Base-by-base conservation (phyloP, 768 basidiomycete genomes). In the Russula griseocarnosa region DNA sequence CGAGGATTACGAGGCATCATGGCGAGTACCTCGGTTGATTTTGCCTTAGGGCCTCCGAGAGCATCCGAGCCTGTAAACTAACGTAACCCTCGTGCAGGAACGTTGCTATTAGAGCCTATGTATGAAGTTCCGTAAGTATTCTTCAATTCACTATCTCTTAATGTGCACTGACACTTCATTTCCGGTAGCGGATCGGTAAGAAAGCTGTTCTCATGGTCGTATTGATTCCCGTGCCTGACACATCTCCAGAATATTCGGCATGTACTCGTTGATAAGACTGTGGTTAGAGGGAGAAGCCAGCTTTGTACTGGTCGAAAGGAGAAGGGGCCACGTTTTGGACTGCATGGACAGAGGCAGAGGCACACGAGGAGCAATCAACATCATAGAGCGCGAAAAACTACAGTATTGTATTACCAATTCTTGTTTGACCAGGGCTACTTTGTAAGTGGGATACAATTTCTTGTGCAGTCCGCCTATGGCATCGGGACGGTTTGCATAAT, bases 1-100 rank as follows among this genome's bases (percentile, higher is more conserved):
- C 79, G 95, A 73, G 93, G 94, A 13, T 76, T 98, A 67, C 80
- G 94, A 68, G 90, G 94, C 4, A 91, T 97, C 51, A 86, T 98
- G 88, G 91, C 88, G 61, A 13, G 73, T 65, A 71, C 60, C 54
- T 53, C 47, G 38, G 14, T 16, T 46, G 38, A 36, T 56, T 26
- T 47, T 53, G 34, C 32, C 24, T 49, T 30, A 3, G 57, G 58
- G 18, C 47, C 63, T 30, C 30, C 26, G 18, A 40, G 22, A 40
- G 16, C 38, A 14, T 18, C 38, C 16, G 16, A 7, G 16, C 38
- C 16, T 30, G 40, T 49, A 28, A 61, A 52, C 57, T 51, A 46
- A 66, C n/a, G 58, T 9, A 32, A 36, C 20, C 30, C 14, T n/a
- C 55, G 50, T 40, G 9, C 69, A 92, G 90, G 95, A 97, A 73